Evolutionary conservation across 345 rosid species (phyloP).

Genomic region (Melaleuca alternifolia): DNA sequence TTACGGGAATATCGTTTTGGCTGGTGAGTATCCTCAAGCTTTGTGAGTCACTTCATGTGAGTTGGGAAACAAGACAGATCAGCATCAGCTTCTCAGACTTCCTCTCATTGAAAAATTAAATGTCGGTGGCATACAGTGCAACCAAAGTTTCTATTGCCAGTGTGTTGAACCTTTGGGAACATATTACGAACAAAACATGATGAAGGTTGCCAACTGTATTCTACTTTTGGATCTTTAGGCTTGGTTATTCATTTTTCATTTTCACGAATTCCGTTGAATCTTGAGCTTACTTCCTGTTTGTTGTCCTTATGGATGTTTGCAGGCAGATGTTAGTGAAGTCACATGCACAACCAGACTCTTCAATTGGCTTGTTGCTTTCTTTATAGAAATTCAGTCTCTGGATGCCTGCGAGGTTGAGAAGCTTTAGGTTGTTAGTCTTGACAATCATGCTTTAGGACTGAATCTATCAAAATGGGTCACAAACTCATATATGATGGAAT

Average conservation of each 20-base stretch:
- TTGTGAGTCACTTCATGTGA: conserved; percentile 62
- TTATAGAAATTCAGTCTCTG: not conserved
- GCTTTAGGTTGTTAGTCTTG: not conserved
- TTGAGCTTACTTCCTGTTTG: not conserved
- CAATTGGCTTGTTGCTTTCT: not conserved
- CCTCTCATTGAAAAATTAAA: conserved; percentile 96
- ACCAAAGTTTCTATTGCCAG: conserved; percentile 63
- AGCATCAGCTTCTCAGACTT: conserved; percentile 85
- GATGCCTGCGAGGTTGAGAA: not conserved
- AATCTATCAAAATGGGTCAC: no score
- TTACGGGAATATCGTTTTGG: conserved; percentile 53
- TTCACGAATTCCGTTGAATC: not conserved
- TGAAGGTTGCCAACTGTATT: conserved; percentile 35
- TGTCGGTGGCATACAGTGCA: conserved; percentile 76
- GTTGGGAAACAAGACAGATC: conserved; percentile 90
- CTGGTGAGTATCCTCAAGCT: conserved; percentile 75
- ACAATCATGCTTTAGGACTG: not conserved
- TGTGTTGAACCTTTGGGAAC: conserved; percentile 82
- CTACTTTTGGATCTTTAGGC: not conserved
- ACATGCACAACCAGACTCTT: not conserved
- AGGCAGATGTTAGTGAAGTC: not conserved
- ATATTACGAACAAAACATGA: conserved; percentile 71
- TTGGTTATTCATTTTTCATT: not conserved
- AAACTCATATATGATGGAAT: no score
- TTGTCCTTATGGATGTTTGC: not conserved